These are phyloP conservation scores for Magnolia kwangsiensis DNA, from an alignment of 164 flowering plant genomes.

Conservation along the genomic window DNA sequence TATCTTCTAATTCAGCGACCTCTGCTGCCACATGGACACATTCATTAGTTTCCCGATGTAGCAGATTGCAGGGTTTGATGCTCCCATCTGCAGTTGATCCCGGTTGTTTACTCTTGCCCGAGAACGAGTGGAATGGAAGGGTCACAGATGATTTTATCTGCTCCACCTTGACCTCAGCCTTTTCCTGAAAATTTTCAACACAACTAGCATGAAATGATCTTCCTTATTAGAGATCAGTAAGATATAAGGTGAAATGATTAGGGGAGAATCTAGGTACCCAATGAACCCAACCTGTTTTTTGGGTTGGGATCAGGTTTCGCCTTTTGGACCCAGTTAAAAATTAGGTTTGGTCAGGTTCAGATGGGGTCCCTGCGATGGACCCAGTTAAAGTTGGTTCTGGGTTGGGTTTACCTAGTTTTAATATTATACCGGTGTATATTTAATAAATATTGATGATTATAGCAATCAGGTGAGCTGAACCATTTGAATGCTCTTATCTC, in stretches of 20 bases:
- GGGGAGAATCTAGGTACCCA: neutral
- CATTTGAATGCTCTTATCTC: no score
- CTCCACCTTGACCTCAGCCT: conserved; percentile 57
- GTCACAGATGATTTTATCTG: conserved; percentile 76
- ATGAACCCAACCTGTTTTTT: no score
- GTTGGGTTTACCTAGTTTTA: no score
- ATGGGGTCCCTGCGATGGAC: no score
- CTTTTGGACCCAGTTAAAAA: no score
- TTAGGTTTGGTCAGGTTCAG: no score
- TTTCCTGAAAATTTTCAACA: conserved; percentile 26
- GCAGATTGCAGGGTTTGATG: conserved; percentile 2
- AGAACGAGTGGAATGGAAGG: conserved; percentile 77
- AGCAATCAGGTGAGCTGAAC: no score
- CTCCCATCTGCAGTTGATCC: conserved; percentile 22
- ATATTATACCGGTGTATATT: no score
- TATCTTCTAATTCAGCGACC: conserved; percentile 32
- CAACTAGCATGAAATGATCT: neutral
- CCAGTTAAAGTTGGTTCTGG: no score
- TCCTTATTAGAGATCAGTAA: neutral
- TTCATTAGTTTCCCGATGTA: neutral
- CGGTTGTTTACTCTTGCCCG: conserved; percentile 23
- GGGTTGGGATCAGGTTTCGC: no score
- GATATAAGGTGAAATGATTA: neutral
- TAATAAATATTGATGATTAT: no score
- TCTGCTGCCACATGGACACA: conserved; percentile 8